These are phyloP conservation scores for Maudiozyma turicensis DNA, from an alignment of 805 yeast genomes.

Conservation along the genomic window DNA sequence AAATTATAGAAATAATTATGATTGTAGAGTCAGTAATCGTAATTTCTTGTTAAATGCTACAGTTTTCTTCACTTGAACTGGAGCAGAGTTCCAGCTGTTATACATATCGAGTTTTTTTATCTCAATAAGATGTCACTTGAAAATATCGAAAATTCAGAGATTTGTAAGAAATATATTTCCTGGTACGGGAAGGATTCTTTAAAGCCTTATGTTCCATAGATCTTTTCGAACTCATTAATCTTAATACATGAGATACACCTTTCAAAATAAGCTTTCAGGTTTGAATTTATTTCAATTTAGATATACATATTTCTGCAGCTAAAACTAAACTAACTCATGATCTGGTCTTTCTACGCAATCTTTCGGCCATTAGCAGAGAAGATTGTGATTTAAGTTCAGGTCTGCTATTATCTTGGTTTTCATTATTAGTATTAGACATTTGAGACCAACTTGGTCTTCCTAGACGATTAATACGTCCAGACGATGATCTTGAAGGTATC, in stretches of 20 bases:
- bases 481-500: slow-evolving; percentile 1
- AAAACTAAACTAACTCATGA: slow-evolving; percentile 4
- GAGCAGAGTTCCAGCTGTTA: neutral
- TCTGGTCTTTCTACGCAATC: slow-evolving; percentile 18
- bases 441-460: slow-evolving; percentile 2
- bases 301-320: neutral
- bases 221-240: too few species aligned
- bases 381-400: slow-evolving; percentile 6
- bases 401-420: neutral
- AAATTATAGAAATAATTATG: too few species aligned
- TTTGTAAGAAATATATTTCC: too few species aligned
- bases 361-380: slow-evolving; percentile 25
- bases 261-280: too few species aligned
- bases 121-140: neutral
- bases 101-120: neutral
- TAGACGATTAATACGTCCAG: neutral
- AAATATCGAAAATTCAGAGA: too few species aligned
- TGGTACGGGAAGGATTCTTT: too few species aligned
- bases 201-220: too few species aligned
- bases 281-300: neutral
- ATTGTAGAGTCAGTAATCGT: too few species aligned
- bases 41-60: too few species aligned
- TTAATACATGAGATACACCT: too few species aligned
- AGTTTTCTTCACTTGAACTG: too few species aligned
- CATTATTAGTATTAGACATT: neutral